Conservation (phyloP, 2,329 filamentous ascomycete species). For the Passalora sequoiae region DNA sequence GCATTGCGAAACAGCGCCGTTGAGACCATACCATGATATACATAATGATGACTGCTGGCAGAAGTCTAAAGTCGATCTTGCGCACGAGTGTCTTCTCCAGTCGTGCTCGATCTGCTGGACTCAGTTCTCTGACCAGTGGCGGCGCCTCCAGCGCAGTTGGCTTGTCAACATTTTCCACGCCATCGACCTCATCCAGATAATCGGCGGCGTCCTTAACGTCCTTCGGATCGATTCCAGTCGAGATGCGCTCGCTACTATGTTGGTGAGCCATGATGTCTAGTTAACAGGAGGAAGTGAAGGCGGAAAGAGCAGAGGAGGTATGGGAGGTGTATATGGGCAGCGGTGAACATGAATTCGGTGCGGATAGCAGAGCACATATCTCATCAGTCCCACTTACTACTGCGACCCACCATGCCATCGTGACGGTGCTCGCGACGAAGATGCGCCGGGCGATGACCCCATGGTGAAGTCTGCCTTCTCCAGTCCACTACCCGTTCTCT, state of each 20-base stretch:
- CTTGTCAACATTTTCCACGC: constrained; percentile 9
- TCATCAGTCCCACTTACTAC: constrained; percentile 19
- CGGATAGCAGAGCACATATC: too few species aligned
- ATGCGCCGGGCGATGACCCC: constrained; percentile 13
- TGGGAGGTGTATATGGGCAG: background rate
- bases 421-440: constrained; percentile 5
- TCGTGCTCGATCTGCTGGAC: constrained; percentile 13
- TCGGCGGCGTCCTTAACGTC: constrained; percentile 17
- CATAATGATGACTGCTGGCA: constrained; percentile 67
- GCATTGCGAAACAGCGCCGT: too few species aligned
- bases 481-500: background rate
- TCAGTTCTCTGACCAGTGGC: constrained; percentile 15
- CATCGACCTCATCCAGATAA: constrained; percentile 19
- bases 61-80: constrained; percentile 64
- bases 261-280: constrained; percentile 18
- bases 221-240: constrained; percentile 9
- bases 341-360: too few species aligned
- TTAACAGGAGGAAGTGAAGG: background rate
- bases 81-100: constrained; percentile 56
- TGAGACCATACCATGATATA: constrained; percentile 77
- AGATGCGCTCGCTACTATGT: constrained; percentile 17
- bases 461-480: constrained; percentile 6
- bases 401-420: constrained; percentile 15
- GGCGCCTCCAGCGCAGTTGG: constrained; percentile 16
- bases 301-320: background rate